Evolutionary conservation across 345 rosid genomes (phyloP), one percentile per base, ranked within the genome.

Genomic region (Raphanus raphanistrum): DNA sequence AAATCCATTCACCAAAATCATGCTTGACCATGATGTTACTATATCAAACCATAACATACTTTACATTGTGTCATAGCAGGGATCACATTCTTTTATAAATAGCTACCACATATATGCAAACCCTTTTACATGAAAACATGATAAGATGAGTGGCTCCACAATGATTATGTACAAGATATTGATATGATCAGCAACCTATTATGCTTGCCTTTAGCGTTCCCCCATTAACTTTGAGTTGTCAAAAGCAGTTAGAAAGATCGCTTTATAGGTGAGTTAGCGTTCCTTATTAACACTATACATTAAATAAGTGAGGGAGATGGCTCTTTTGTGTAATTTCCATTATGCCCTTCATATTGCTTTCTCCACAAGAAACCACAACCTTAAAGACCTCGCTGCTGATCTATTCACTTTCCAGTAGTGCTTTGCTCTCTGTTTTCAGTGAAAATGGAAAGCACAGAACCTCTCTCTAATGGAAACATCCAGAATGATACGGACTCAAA

Each of bases 221-320:
- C 50, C 4, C 43, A 74, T 45, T 63, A 77, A 71, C 31, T 77
- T 1, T 9, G 15, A 63, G 75, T 64, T 28, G 71, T 8, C 35
- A 28, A 77, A 76, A 71, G 55, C 80, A 70, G 80, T 17, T 77
- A 63, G 80, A 70, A 16, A 6, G 10, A 36, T 32, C 38, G 0
- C 55, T 59, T 52, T 33, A 25, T 76, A 76, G 76, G 76, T 77
- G 63, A 63, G 66, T 70, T 54, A 36, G 35, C 28, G 48, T 63
- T 8, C 1, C 5, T 3, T 63, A 11, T 38, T 55, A 63, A 54
- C 41, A 36, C 60, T 63, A 27, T 17, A 36, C 80, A 76, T 68
- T 76, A 69, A 76, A 76, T 76, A 45, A 57, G 66, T 41, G 59
- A 38, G 25, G 25, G 58, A 41, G 78, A 28, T 66, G 58, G 17